These are phyloP conservation scores for Talaromyces thailandensis DNA, from an alignment of 495 filamentous ascomycete genomes.

Conservation along the genomic window DNA sequence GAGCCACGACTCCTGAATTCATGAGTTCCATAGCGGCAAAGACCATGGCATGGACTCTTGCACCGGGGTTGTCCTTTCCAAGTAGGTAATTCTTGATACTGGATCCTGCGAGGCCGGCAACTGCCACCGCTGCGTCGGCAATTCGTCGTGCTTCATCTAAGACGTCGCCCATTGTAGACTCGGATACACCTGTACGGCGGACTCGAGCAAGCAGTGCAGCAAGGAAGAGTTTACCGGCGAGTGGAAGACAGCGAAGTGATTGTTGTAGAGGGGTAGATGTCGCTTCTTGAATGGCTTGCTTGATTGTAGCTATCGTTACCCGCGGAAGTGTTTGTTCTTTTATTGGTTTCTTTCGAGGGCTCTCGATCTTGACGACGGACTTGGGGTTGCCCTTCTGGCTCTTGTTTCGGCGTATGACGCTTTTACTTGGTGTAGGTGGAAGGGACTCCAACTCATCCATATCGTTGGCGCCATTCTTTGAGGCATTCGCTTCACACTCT, in stretches of 20 bases:
- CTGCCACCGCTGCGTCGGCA: conserved; percentile 43
- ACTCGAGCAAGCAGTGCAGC: conserved; percentile 69
- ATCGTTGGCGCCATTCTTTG: conserved; percentile 13
- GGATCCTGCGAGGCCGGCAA: conserved; percentile 29
- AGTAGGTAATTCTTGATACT: conserved; percentile 36
- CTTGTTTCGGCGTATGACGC: conserved; percentile 20
- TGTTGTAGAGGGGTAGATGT: conserved; percentile 87
- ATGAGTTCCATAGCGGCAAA: conserved; percentile 70
- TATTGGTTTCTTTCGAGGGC: conserved; percentile 11
- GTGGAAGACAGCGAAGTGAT: conserved; percentile 70
- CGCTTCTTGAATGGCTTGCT: conserved; percentile 88
- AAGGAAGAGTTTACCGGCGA: conserved; percentile 76
- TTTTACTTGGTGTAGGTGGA: conserved; percentile 40
- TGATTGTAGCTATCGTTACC: conserved; percentile 88
- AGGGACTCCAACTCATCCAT: conserved; percentile 25
- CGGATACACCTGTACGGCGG: conserved; percentile 74
- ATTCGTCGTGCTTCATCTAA: conserved; percentile 81
- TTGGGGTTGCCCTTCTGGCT: conserved; percentile 1
- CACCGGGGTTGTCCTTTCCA: conserved; percentile 25
- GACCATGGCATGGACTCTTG: conserved; percentile 59
- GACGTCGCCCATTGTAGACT: conserved; percentile 84
- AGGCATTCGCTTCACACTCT: conserved; percentile 33
- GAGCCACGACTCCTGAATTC: conserved; percentile 75
- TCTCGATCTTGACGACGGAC: not conserved
- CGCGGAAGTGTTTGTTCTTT: conserved; percentile 27